Evolutionary conservation across 306 rosid genomes (phyloP).

Genomic region (Oemleria cerasiformis): DNA sequence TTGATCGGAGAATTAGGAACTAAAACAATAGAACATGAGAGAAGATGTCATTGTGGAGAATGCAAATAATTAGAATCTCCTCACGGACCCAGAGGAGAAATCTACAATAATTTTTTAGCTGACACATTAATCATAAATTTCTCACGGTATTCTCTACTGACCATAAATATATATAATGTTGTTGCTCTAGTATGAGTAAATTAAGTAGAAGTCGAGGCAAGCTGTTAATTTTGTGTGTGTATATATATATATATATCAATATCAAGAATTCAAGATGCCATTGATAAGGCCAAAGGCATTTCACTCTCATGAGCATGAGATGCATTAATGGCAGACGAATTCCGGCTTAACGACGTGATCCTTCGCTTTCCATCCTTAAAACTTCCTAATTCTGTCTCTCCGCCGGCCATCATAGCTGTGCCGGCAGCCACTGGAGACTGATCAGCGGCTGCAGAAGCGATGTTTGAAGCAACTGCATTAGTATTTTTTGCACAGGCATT

Average conservation of each 20-base stretch:
- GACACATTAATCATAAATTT: too few relatives aligned
- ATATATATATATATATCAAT: not conserved
- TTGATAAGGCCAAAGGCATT: conserved; percentile 2
- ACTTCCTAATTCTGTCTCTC: not conserved
- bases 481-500: not conserved
- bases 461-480: not conserved
- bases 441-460: not conserved
- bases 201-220: not conserved
- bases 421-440: not conserved
- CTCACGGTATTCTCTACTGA: too few relatives aligned
- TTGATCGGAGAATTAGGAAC: too few relatives aligned
- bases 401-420: not conserved
- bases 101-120: too few relatives aligned
- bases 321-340: not conserved
- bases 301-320: not conserved
- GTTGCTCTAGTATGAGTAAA: too few relatives aligned
- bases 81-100: not conserved
- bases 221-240: not conserved
- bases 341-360: not conserved
- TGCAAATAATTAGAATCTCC: not conserved
- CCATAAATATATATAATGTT: too few relatives aligned
- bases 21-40: too few relatives aligned
- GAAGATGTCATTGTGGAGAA: not conserved
- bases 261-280: conserved; percentile 7
- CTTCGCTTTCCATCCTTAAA: conserved; percentile 9